Conservation (phyloP, 805 yeast genomes). For the Suhomyces vadensis region DNA sequence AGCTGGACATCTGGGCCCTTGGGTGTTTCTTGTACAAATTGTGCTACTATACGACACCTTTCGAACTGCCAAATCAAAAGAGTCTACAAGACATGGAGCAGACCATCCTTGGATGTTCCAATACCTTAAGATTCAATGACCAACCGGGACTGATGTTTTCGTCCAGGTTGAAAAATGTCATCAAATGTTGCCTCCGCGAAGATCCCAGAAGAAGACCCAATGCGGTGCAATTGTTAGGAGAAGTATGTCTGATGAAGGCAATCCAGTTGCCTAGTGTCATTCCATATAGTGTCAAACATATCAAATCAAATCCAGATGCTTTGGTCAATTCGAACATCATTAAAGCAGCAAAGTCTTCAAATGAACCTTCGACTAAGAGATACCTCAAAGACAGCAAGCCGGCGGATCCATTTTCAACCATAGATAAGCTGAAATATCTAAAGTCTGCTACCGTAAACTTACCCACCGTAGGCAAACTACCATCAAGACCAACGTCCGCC, state of each 20-base stretch:
- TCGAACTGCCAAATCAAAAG: slow-evolving; percentile 52
- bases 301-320: not conserved
- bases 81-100: slow-evolving; percentile 48
- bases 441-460: slow-evolving; percentile 11
- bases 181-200: slow-evolving; percentile 58
- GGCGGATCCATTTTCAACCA: slow-evolving; percentile 43
- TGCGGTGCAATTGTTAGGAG: slow-evolving; percentile 68
- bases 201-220: slow-evolving; percentile 76
- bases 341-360: not conserved
- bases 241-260: slow-evolving; percentile 62
- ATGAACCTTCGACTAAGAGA: not conserved
- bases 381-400: slow-evolving; percentile 5
- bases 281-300: slow-evolving; percentile 34
- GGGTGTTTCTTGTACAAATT: slow-evolving; percentile 77
- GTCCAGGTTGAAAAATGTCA: slow-evolving; percentile 61
- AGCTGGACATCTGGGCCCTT: slow-evolving; percentile 83
- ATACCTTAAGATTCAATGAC: slow-evolving; percentile 49
- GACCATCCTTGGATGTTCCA: slow-evolving; percentile 60
- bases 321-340: not conserved
- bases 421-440: slow-evolving; percentile 40
- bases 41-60: slow-evolving; percentile 82
- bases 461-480: slow-evolving; percentile 4
- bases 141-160: slow-evolving; percentile 50
- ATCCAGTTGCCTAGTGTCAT: slow-evolving; percentile 43
- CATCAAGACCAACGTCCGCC: slow-evolving; percentile 18